Evolutionary conservation across 495 filamentous ascomycete genomes (phyloP), one percentile per base, ranked within the genome.

Genomic region (Trichoderma orchidacearum): DNA sequence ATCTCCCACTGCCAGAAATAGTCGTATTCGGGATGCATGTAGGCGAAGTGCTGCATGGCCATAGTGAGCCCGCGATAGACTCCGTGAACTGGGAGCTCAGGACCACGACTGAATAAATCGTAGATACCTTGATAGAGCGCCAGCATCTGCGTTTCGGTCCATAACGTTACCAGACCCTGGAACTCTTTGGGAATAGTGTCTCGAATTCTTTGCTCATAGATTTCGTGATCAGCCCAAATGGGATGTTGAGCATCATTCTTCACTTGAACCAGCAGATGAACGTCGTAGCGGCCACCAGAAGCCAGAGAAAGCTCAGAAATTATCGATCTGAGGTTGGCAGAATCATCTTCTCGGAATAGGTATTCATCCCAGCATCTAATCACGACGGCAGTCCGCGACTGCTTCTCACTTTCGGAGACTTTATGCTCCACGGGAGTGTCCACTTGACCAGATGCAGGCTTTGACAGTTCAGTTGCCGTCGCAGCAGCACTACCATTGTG

Each of bases 1-100:
- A 97, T 95, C 70, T 98, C 93, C 90, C 91, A 96, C 63, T 98
- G 90, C 93, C 93, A 98, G 70, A 92, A 87, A 70, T 84, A 88
- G 57, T 97, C 94, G 65, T 93, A 98, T 64, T 96, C 91, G 0
- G 88, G 87, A 66, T 98, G 93, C 36, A 82, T 79, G 60, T 88
- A 81, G 15, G 92, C 85, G 63, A 96, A 98, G 67, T 87, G 85
- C 64, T 96, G 93, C 73, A 97, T 81, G 9, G 92, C 88, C 89
- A 96, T 92, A 65, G 88, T 90, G 25, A 89, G 82, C 57, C 85
- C 87, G 36, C 93, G 86, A 70, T 97, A 97, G 0, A 89, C 89
- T 3, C 92, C 93, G 67, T 96, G 86, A 0, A 95, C 82, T 1
- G 87, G 88, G 2, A 96, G 74, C 5, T 72, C 68, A 3, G 71